Base-by-base conservation (phyloP, 1,284 basidiomycete species). In the Ceratobasidium sp. region DNA sequence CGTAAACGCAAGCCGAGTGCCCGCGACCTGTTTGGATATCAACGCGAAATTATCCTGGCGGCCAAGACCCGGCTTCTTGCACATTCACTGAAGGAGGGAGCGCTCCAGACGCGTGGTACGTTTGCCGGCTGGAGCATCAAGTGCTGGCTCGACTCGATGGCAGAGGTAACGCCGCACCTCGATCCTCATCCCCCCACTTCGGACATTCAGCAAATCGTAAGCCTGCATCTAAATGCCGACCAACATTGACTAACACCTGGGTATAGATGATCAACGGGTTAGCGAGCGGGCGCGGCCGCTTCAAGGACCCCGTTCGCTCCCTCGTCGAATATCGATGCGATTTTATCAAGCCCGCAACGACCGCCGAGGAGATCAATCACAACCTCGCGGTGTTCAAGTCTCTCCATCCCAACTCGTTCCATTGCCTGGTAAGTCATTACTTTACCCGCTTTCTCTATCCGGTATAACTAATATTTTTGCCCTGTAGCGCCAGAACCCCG, bases 201-300 rank as follows among this genome's bases (percentile, higher is more conserved):
- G 28, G 40, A 39, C 20, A 33, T 40, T 20, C 33, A 39, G 40
- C 60, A 63, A 39, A 33, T 63, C 9, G 60, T 63, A n/a, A 15
- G 60, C n/a, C 13, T 28, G 12, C 33, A 4, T 13, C 40, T 15
- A 40, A 7, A 9, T n/a, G 33, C 20, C 9, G 58, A 15, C 13
- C 20, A 63, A 39, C 33, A 40, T 40, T 40, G 33, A 18, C 28
- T 63, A 40, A 63, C 7, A 40, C 15, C 13, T 9, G 10, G 3
- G 40, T 18, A 28, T 33, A 63, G 60, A 12, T 63, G 60, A n/a
- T 63, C 15, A 63, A 63, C 13, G 33, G 33, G 7, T 33, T 63
- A 40, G 60, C 60, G 13, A 63, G 28, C 13, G 60, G 60, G 20
- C 60, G 60, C 33, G 60, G 60, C 60, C 60, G 60, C 60, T 63